phyloP scores from a whole-genome alignment of 2,329 filamentous ascomycete genomes.

The Didymella keratinophila region DNA sequence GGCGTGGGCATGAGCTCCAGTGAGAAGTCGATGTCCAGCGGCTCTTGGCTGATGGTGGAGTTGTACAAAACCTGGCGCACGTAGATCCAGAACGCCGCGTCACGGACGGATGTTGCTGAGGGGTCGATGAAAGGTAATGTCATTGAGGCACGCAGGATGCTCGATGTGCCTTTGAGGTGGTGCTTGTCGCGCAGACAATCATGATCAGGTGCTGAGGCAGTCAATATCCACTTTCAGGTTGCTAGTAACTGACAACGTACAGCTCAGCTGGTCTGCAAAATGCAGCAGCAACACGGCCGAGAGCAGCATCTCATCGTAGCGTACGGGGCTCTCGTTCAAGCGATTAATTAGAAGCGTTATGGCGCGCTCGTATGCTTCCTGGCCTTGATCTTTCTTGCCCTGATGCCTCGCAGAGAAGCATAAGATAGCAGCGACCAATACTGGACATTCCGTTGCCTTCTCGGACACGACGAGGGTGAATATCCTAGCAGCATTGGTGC shows the following conservation, averaged over 20 bases:
- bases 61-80: constrained; percentile 45
- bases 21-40: constrained; percentile 40
- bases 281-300: constrained; percentile 44
- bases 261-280: constrained; percentile 41
- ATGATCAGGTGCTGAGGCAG: constrained; percentile 25
- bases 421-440: constrained; percentile 37
- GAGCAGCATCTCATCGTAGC: constrained; percentile 38
- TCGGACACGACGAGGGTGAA: constrained; percentile 39
- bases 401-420: constrained; percentile 42
- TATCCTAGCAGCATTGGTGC: constrained; percentile 38
- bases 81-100: constrained; percentile 47
- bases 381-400: constrained; percentile 24
- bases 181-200: constrained; percentile 37
- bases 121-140: constrained; percentile 36
- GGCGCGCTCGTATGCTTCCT: constrained; percentile 37
- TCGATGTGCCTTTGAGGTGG: constrained; percentile 40
- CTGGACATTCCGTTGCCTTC: constrained; percentile 33
- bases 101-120: constrained; percentile 39
- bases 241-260: not conserved
- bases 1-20: constrained; percentile 33
- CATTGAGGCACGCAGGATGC: constrained; percentile 40
- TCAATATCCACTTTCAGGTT: not conserved
- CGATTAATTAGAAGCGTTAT: constrained; percentile 40
- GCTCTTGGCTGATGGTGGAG: constrained; percentile 42
- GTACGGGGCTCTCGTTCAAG: constrained; percentile 30